Evolutionary conservation across 257 asterid species (phyloP).

Genomic region (Nicotiana attenuata): DNA sequence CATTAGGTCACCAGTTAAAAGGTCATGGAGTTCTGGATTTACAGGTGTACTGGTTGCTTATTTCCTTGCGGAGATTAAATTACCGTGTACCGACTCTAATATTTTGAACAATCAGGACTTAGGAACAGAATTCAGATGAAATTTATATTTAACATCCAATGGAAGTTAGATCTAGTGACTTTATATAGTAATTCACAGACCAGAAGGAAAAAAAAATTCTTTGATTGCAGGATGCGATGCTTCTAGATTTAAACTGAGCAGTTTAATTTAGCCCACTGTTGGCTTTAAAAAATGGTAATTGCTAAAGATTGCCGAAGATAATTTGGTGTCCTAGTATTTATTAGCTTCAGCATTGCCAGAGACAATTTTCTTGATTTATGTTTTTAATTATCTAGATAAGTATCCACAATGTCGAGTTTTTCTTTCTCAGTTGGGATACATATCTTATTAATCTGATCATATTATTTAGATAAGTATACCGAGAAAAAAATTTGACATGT

Average conservation of each 20-base stretch:
- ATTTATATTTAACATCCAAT: background rate
- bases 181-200: background rate
- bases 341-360: background rate
- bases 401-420: no score
- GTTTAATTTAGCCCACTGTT: background rate
- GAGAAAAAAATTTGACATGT: background rate
- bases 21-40: background rate
- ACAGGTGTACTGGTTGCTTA: background rate
- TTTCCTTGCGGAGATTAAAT: background rate
- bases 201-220: background rate
- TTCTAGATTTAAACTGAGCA: constrained; percentile 3
- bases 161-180: background rate
- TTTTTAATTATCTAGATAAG: background rate
- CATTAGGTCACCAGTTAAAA: background rate
- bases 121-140: background rate
- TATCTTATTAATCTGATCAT: no score
- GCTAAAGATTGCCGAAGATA: background rate
- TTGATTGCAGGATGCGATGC: background rate
- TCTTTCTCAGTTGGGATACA: no score
- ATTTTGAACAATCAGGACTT: background rate
- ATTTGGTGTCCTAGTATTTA: background rate
- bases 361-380: background rate
- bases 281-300: background rate
- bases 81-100: background rate
- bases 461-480: background rate